Base-by-base conservation (phyloP, 2,329 filamentous ascomycete genomes). In the Tricladium varicosporioides region DNA sequence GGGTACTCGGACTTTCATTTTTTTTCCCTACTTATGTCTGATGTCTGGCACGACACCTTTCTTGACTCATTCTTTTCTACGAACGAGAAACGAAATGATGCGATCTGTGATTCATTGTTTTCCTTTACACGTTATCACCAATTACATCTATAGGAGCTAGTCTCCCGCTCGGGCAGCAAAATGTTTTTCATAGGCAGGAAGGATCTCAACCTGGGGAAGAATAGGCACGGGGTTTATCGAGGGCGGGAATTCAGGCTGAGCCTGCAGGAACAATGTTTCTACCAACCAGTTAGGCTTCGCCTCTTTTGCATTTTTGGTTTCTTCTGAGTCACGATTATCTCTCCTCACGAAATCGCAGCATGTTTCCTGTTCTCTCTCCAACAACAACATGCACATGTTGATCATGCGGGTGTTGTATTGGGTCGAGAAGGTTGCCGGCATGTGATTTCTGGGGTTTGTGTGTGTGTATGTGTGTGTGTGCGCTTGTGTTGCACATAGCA, bases 161-260 rank as follows among this genome's bases (percentile, higher is more conserved):
- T 61, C 64, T 65, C 65, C 62, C 61, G 63, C 63, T 64, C 62
- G 65, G 63, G 65, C 60, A 69, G 63, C 62, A 60, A 51, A 59
- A 52, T 56, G 54, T 56, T 50, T 61, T 63, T 61, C 56, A 57
- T 64, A 58, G 48, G 33, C 36, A 22, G 22, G 22, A 27, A 27
- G 22, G 22, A 8, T 11, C 14, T 42, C 14, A n/a, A 22, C 16
- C 15, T 19, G 7, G 56, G 54, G 18, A 43, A 51, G 31, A n/a
- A 51, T 14, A 53, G 2, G n/a, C 14, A 36, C 49, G 49, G 18
- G 22, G 49, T 42, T 36, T 16, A 15, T 13, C n/a, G 42, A 3
- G 42, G 36, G 15, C 14, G 5, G 19, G 36, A 53, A 51, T 36
- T 50, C 56, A 58, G 61, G 61, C 59, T 48, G 59, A 47, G 56